Percentiles rank a stretch among this genome's conserved stretches.
phyloP scores from a whole-genome alignment of 768 basidiomycete genomes.

The Tulasnella sp. region DNA sequence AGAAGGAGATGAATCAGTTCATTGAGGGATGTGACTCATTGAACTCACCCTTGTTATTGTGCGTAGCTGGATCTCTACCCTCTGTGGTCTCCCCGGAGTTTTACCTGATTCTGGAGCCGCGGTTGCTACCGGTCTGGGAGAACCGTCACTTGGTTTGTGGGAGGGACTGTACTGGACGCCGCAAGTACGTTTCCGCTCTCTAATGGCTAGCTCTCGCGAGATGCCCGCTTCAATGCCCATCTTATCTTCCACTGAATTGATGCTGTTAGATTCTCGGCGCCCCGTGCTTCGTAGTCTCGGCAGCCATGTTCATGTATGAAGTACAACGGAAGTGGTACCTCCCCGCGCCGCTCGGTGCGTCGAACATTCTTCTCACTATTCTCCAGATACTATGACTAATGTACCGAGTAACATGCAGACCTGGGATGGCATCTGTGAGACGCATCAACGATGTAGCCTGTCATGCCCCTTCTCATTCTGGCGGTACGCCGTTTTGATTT shows the following conservation, averaged over 20 bases:
- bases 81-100: conserved; percentile 19
- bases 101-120: conserved; percentile 1
- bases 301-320: conserved; percentile 16
- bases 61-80: conserved; percentile 6
- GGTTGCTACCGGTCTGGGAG: conserved; percentile 2
- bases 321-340: conserved; percentile 19
- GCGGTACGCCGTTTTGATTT: too few species aligned
- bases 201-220: background rate
- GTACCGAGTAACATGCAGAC: too few species aligned
- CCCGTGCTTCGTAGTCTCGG: conserved; percentile 18
- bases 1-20: too few species aligned
- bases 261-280: conserved; percentile 16
- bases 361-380: background rate
- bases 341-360: conserved; percentile 1
- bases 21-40: too few species aligned
- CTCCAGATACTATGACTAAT: too few species aligned
- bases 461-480: too few species aligned
- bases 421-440: conserved; percentile 11
- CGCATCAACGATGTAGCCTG: too few species aligned
- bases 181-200: background rate
- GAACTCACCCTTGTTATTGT: background rate
- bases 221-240: background rate
- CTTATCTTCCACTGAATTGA: background rate
- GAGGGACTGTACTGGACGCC: conserved; percentile 17
- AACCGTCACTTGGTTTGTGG: conserved; percentile 12